phyloP scores from a whole-genome alignment of 352 stramenopile genomes.

The Globisporangium carolinianum region DNA sequence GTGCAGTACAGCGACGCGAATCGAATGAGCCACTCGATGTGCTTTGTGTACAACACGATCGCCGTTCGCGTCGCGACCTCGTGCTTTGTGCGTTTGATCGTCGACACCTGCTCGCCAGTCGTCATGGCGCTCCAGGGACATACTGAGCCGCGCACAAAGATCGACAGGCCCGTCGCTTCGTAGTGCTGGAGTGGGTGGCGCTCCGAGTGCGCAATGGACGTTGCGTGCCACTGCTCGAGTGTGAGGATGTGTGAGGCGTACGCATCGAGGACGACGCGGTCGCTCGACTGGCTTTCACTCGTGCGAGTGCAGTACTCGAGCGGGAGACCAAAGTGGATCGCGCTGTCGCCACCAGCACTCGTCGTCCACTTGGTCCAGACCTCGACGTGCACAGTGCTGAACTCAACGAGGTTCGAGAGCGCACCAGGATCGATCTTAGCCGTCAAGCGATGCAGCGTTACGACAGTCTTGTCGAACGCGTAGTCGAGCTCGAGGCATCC shows the following conservation, averaged over 20 bases:
- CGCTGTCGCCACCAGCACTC: conserved; percentile 9
- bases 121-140: conserved; percentile 12
- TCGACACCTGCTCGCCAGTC: conserved; percentile 5
- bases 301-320: conserved; percentile 22
- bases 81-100: conserved; percentile 29
- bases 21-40: conserved; percentile 66
- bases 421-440: conserved; percentile 65
- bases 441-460: conserved; percentile 38
- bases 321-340: conserved; percentile 44
- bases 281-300: neutral
- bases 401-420: conserved; percentile 50
- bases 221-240: conserved; percentile 1
- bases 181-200: conserved; percentile 19
- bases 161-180: conserved; percentile 25
- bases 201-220: neutral
- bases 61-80: conserved; percentile 50
- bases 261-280: conserved; percentile 14
- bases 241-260: conserved; percentile 7
- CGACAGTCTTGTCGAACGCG: conserved; percentile 18
- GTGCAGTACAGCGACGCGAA: conserved; percentile 45
- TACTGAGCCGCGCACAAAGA: conserved; percentile 42
- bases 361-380: conserved; percentile 39
- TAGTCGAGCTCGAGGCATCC: conserved; percentile 30
- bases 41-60: conserved; percentile 67
- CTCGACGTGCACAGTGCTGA: conserved; percentile 42